Conservation (phyloP, 257 asterid genomes). For the Fraxinus anomala region DNA sequence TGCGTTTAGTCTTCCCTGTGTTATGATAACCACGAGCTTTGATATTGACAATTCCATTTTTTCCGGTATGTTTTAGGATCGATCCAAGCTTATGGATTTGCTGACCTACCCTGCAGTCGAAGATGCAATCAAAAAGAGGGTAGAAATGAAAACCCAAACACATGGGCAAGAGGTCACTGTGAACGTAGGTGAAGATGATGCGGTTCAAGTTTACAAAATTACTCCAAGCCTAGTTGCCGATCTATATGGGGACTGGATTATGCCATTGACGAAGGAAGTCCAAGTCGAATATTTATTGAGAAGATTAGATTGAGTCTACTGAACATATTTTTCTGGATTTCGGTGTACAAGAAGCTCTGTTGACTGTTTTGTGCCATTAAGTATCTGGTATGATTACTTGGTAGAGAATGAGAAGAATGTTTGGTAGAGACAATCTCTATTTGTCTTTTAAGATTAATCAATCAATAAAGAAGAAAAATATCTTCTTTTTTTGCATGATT, state of each 20-base stretch:
- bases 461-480: no score
- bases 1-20: not conserved
- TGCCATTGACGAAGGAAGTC: constrained; percentile 95
- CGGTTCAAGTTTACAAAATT: constrained; percentile 62
- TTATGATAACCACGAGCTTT: not conserved
- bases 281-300: constrained; percentile 76
- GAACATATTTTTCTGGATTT: not conserved
- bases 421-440: no score
- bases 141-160: constrained; percentile 73
- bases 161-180: constrained; percentile 70
- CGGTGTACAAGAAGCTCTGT: not conserved
- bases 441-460: no score
- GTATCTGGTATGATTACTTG: no score
- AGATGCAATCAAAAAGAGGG: constrained; percentile 62
- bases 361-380: not conserved
- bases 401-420: no score
- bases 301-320: constrained; percentile 59
- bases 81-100: constrained; percentile 55
- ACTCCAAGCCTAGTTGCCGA: constrained; percentile 72
- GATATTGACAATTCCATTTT: not conserved
- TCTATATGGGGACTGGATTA: constrained; percentile 81
- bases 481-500: no score
- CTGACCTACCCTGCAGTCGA: constrained; percentile 78
- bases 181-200: constrained; percentile 30
- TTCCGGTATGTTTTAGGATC: constrained; percentile 50